A percentile compares a stretch with the other conserved stretches of the same genome.
Conservation (phyloP, 163 green algal species). For the Trebouxia gelatinosa region DNA sequence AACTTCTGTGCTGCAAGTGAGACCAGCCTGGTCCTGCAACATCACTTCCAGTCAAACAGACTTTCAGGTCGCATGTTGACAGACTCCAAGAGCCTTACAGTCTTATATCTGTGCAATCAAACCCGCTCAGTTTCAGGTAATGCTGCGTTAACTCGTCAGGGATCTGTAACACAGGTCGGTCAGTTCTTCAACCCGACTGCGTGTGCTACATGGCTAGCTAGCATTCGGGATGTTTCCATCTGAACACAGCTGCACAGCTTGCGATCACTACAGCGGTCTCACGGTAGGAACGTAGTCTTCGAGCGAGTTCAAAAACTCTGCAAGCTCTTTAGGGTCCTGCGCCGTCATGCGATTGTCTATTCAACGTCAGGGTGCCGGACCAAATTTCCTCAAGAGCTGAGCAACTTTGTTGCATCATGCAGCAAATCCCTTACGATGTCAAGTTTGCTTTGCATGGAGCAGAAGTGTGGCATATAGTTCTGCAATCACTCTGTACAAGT, state of each 20-base stretch:
- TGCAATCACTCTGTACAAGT: no score
- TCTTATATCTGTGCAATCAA: slow-evolving; percentile 50
- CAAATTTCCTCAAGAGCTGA: no score
- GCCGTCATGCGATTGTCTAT: background rate
- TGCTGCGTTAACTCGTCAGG: slow-evolving; percentile 64
- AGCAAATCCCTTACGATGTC: no score
- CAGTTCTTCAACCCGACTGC: background rate
- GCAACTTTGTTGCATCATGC: no score
- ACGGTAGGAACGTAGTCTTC: slow-evolving; percentile 41
- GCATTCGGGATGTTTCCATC: background rate
- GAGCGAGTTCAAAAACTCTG: slow-evolving; percentile 37
- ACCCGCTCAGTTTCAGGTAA: slow-evolving; percentile 45
- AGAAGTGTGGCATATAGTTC: no score
- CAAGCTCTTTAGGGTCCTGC: slow-evolving; percentile 5
- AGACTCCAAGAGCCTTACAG: slow-evolving; percentile 38
- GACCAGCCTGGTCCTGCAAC: slow-evolving; percentile 58
- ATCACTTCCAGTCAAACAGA: background rate
- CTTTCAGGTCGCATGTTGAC: background rate
- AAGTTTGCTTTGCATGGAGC: no score
- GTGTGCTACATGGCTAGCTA: background rate
- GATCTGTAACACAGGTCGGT: slow-evolving; percentile 44
- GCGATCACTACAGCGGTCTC: background rate
- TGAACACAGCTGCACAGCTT: background rate
- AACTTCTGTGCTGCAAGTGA: slow-evolving; percentile 66
- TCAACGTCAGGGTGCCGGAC: no score